Evolutionary conservation across 768 basidiomycete species (phyloP).

Genomic region (Nevesoporus exiguus): DNA sequence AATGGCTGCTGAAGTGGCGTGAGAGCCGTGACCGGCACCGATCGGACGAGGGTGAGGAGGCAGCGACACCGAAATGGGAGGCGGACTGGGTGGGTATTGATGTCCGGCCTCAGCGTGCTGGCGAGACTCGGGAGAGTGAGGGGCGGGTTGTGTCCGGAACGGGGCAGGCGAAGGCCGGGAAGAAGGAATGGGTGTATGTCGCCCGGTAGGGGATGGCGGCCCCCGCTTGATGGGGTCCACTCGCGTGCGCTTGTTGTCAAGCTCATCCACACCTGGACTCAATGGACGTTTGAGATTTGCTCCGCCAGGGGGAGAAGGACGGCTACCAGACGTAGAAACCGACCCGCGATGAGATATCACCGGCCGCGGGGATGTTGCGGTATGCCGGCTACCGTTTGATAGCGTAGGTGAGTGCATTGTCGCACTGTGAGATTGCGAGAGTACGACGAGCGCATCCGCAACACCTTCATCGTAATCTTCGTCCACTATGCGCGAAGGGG

Average conservation of each 20-base stretch:
- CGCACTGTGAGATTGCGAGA: conserved; percentile 43
- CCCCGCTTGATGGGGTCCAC: conserved; percentile 52
- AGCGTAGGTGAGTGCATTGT: conserved; percentile 51
- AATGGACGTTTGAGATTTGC: conserved; percentile 61
- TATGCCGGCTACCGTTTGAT: conserved; percentile 54
- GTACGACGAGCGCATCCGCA: conserved; percentile 78
- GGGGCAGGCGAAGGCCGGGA: conserved; percentile 69
- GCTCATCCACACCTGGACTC: conserved; percentile 64
- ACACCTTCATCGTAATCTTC: conserved; percentile 95
- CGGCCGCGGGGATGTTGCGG: conserved; percentile 46
- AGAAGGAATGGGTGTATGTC: conserved; percentile 55
- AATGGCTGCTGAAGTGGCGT: conserved; percentile 38
- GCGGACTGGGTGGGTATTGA: conserved; percentile 44
- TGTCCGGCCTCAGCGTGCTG: conserved; percentile 34
- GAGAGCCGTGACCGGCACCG: conserved; percentile 47
- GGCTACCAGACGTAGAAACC: conserved; percentile 62
- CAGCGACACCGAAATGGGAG: conserved; percentile 56
- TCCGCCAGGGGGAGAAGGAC: conserved; percentile 56
- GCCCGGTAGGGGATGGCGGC: conserved; percentile 49
- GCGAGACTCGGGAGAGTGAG: conserved; percentile 67
- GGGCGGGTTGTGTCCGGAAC: conserved; percentile 66
- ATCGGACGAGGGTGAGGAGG: conserved; percentile 76
- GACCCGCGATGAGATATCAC: conserved; percentile 58
- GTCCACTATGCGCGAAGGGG: conserved; percentile 70
- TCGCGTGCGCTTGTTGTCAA: conserved; percentile 60